Evolutionary conservation across 495 filamentous ascomycete genomes (phyloP).

Genomic region (Daldinia childiae): DNA sequence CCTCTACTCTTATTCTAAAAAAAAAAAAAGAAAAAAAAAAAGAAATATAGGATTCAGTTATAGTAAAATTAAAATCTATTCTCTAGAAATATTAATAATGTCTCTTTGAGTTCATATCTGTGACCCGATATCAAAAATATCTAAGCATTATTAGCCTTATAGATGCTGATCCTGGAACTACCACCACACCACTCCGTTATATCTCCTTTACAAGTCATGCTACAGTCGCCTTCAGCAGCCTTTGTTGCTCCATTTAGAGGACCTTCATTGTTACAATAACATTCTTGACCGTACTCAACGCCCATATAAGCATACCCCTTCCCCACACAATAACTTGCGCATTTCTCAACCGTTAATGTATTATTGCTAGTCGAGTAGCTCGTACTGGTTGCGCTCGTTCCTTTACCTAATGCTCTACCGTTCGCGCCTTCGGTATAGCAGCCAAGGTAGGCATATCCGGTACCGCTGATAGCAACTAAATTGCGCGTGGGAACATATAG

Average conservation of each 20-base stretch:
- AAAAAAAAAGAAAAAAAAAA: too few relatives aligned
- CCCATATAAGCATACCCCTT: conserved; percentile 41
- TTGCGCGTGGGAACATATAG: conserved; percentile 25
- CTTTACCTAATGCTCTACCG: conserved; percentile 35
- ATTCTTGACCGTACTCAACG: conserved; percentile 47
- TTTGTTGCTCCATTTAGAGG: conserved; percentile 26
- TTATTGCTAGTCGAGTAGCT: conserved; percentile 23
- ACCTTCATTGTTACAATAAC: conserved; percentile 43
- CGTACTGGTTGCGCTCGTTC: background rate
- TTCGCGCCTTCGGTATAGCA: conserved; percentile 36
- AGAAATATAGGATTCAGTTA: too few relatives aligned
- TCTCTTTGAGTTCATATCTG: background rate
- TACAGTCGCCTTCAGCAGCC: conserved; percentile 40
- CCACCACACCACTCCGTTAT: conserved; percentile 44
- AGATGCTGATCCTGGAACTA: conserved; percentile 35
- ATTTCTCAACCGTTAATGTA: conserved; percentile 48
- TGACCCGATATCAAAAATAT: background rate
- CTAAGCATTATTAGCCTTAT: conserved; percentile 3
- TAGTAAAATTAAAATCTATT: background rate
- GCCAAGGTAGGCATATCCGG: conserved; percentile 25
- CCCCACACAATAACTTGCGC: conserved; percentile 45
- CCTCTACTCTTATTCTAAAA: too few relatives aligned
- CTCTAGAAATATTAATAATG: background rate
- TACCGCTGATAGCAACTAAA: background rate
- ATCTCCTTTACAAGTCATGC: conserved; percentile 44